Percentiles rank a stretch among this genome's conserved stretches.
These are phyloP conservation scores for Pythium insidiosum DNA, from an alignment of 352 stramenopile genomes.

Conservation along the genomic window DNA sequence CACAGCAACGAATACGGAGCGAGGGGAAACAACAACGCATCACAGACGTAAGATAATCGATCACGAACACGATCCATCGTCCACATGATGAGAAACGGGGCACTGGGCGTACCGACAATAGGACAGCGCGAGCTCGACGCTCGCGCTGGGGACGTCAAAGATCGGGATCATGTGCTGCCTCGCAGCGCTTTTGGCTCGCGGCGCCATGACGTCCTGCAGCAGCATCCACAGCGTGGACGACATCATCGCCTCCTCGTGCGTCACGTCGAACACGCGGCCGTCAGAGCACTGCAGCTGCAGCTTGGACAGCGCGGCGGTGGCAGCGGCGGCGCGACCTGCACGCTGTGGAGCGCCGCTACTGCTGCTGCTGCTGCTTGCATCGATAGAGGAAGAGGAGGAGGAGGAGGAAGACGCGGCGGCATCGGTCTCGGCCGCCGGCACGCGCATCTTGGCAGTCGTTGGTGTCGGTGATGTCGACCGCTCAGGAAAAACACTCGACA, in stretches of 20 bases:
- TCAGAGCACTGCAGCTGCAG: constrained; percentile 74
- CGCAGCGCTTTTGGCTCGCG: constrained; percentile 34
- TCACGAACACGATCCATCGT: too few species aligned
- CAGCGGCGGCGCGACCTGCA: constrained; percentile 1
- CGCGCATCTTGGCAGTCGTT: background rate
- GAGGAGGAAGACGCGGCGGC: background rate
- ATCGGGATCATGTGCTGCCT: constrained; percentile 72
- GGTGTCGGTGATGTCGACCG: background rate
- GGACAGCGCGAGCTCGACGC: constrained; percentile 56
- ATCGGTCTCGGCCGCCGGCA: background rate
- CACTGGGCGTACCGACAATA: constrained; percentile 59
- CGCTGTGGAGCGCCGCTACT: background rate
- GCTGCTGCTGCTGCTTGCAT: background rate
- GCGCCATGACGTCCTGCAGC: constrained; percentile 52
- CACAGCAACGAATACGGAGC: too few species aligned
- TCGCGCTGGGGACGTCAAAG: constrained; percentile 63
- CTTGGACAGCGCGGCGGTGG: constrained; percentile 29
- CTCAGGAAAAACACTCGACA: too few species aligned
- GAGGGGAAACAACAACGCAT: too few species aligned
- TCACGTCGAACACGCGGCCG: constrained; percentile 58
- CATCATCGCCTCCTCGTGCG: constrained; percentile 83
- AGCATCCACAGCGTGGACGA: constrained; percentile 79
- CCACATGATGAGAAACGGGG: too few species aligned
- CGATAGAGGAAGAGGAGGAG: too few species aligned
- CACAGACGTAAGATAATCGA: background rate